Conservation (phyloP, 2,329 filamentous ascomycete species). For the Fusarium poae region DNA sequence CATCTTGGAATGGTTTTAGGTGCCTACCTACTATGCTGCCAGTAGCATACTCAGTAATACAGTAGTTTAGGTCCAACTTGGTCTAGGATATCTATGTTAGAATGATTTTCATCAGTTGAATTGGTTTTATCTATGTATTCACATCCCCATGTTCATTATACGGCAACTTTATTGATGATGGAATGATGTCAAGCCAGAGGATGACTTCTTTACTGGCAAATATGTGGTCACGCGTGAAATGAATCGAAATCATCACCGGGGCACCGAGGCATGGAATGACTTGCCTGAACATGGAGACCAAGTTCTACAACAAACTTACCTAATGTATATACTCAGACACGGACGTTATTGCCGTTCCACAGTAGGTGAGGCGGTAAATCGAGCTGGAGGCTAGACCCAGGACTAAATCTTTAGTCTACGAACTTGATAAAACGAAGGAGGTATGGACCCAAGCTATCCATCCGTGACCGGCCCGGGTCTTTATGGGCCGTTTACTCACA, state of each 20-base stretch:
- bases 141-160: background rate
- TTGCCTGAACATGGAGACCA: background rate
- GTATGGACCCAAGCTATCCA: background rate
- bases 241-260: background rate
- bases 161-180: background rate
- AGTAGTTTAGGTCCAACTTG: background rate
- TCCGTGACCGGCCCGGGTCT: background rate
- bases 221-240: background rate
- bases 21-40: fast-evolving
- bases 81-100: background rate
- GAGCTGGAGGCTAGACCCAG: background rate
- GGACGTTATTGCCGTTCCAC: fast-evolving
- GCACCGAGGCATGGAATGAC: background rate
- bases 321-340: fast-evolving
- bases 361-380: background rate
- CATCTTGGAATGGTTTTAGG: fast-evolving
- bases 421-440: background rate
- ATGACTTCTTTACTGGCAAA: fast-evolving
- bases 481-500: background rate
- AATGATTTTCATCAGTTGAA: no score
- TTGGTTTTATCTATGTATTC: no score
- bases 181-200: background rate
- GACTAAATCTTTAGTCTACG: background rate
- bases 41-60: background rate
- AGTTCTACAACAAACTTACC: background rate